Base-by-base conservation (phyloP, 2,329 filamentous ascomycete species). In the Xylariaceae sp. region DNA sequence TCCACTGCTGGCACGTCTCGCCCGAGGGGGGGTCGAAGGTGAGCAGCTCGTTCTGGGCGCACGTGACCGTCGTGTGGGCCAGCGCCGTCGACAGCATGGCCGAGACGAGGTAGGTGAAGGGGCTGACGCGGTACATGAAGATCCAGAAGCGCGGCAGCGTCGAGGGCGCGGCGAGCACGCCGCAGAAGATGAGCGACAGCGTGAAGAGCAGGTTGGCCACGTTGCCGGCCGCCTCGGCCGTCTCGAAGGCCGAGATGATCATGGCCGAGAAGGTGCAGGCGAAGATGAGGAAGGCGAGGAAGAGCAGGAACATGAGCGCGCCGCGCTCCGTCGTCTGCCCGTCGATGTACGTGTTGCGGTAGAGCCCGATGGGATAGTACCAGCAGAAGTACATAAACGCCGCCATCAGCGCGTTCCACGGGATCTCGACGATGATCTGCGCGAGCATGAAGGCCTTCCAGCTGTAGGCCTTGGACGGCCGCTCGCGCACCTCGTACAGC, bases 381-480 rank as follows among this genome's bases (percentile, higher is more conserved):
- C 83, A 90, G 56, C 70, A 79, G 51, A 86, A 70, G 66, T 69
- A 94, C 64, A 89, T 80, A 44, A 93, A 61, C n/a, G 80, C 69
- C 3, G 77, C 75, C 70, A 84, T 80, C 27, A 92, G 59, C 0
- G 78, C 72, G 54, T 93, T 87, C 80, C 84, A 94, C 0, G 87
- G 85, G 2, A 94, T 64, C 57, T 94, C 89, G 38, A 90, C 85
- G 19, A 88, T 62, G 43, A 94, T 83, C 57, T 89, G 84, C 37
- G 81, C 77, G 19, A 90, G 64, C 70, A 93, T 84, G 54, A 93
- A 93, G 5, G 86, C 76, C 54, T 83, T 78, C 87, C 86, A 93
- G 32, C 77, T 78, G 59, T 93, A 93, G 0, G 84, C 77, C 63
- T 89, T 90, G 32, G 81, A 85, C 0, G 86, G 86, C 4, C 85